Conservation (phyloP, 1,284 basidiomycete genomes). For the Cutaneotrichosporon curvatum region DNA sequence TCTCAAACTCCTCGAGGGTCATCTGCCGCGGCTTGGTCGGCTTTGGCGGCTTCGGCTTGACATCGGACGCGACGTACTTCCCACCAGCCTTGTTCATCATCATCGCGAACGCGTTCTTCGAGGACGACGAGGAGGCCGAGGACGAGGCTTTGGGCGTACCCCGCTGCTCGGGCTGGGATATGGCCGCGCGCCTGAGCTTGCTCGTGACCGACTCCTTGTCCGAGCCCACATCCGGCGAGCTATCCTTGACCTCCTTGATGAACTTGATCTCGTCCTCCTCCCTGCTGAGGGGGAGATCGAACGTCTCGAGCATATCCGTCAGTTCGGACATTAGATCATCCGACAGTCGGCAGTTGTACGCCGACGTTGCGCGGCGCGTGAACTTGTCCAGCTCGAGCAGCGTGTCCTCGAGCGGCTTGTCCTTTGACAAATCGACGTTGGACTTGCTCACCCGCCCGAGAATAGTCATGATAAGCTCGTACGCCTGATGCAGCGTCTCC, state of each 20-base stretch:
- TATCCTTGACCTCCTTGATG: conserved; percentile 13
- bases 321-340: conserved; percentile 44
- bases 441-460: conserved; percentile 51
- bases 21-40: conserved; percentile 14
- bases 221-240: not conserved
- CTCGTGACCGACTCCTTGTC: not conserved
- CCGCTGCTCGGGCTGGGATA: not conserved
- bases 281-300: conserved; percentile 23
- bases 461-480: conserved; percentile 68
- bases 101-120: conserved; percentile 41
- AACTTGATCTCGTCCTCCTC: conserved; percentile 42
- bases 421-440: conserved; percentile 23
- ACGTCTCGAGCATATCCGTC: conserved; percentile 38
- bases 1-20: conserved; percentile 28
- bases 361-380: conserved; percentile 32
- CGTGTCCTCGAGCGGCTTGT: conserved; percentile 24
- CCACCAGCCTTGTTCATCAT: conserved; percentile 41
- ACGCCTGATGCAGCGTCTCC: conserved; percentile 79
- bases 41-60: not conserved
- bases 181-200: not conserved
- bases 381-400: conserved; percentile 43
- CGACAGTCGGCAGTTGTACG: conserved; percentile 41
- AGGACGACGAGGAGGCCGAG: not conserved
- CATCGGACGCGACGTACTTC: conserved; percentile 7
- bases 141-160: not conserved